Conservation (phyloP, 768 basidiomycete genomes). For the Megacollybia marginata region DNA sequence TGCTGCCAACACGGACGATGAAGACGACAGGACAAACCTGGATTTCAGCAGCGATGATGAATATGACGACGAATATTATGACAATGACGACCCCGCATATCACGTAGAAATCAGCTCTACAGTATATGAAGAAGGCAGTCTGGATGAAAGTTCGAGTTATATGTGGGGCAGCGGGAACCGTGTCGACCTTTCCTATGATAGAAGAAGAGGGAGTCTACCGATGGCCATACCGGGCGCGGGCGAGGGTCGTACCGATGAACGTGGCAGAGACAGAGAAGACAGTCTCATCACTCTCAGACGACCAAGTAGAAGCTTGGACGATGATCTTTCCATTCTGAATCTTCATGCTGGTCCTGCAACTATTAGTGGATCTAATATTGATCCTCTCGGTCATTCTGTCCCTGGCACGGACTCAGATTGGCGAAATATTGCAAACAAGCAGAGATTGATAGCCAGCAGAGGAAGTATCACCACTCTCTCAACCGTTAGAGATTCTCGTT, state of each 20-base stretch:
- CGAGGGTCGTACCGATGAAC: slow-evolving; percentile 7
- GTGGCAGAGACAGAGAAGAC: slow-evolving; percentile 45
- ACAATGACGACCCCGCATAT: slow-evolving; percentile 28
- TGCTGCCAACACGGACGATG: not conserved
- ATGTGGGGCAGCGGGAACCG: not conserved
- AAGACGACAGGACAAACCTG: slow-evolving; percentile 10
- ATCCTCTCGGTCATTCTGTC: slow-evolving; percentile 14
- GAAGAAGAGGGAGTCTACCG: slow-evolving; percentile 50
- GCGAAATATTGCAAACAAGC: slow-evolving; percentile 40
- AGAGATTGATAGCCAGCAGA: slow-evolving; percentile 2
- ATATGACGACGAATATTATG: slow-evolving; percentile 28
- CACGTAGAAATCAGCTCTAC: slow-evolving; percentile 32
- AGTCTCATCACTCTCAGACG: slow-evolving; percentile 53
- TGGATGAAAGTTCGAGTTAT: slow-evolving; percentile 8
- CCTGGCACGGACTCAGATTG: slow-evolving; percentile 53
- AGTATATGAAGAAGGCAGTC: slow-evolving; percentile 21
- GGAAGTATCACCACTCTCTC: slow-evolving; percentile 1
- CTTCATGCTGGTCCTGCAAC: not conserved
- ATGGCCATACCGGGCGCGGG: slow-evolving; percentile 45
- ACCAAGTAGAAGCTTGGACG: slow-evolving; percentile 55
- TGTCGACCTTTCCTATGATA: slow-evolving; percentile 7
- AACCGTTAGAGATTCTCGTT: slow-evolving; percentile 4
- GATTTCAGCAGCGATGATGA: slow-evolving; percentile 46
- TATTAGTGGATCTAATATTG: not conserved
- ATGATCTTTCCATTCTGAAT: slow-evolving; percentile 23